Evolutionary conservation across 345 rosid genomes (phyloP), one percentile per base, ranked within the genome.

Genomic region (Cochlearia excelsa): DNA sequence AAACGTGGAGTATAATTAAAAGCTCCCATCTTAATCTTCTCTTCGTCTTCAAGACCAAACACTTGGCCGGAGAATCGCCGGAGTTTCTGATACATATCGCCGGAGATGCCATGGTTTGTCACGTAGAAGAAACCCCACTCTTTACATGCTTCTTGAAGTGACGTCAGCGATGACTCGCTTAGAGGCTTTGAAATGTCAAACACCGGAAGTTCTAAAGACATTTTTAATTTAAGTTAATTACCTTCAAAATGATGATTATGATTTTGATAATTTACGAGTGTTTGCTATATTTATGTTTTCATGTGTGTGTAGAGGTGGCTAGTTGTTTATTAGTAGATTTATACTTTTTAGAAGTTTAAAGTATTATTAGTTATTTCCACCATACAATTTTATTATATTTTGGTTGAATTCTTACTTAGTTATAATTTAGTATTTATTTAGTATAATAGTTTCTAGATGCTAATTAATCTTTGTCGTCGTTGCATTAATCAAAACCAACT

Each of bases 71-170:
- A 84, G 54, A 74, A 68, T 52, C 68, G 39, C 46, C 69, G 51
- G 60, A 82, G 53, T 60, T 78, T 64, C 48, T 65, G 31, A 43
- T 77, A 79, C 68, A 83, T 61, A 30, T 77, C 69, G 33, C 44
- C 49, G 45, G 93, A 73, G 63, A 87, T 56, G 9, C 92, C 86
- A 34, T 85, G 90, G 73, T 83, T 85, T 44, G 82, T 79, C 8
- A 90, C 77, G 63, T 79, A 81, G 67, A 87, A 87, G 76, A 87
- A 87, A 9, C 88, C 90, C 85, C 84, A 87, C 46, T 82, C 84
- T 54, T 70, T 76, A 74, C 95, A 83, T 30, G 95, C 86, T 57
- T 79, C 76, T 59, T 80, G 75, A 30, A 90, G 80, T 51, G 82
- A 75, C 56, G 75, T 46, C 26, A 79, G 62, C 41, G 70, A 72